Conservation (phyloP, 2,329 filamentous ascomycete species). For the Phaeosphaeria sp. region DNA sequence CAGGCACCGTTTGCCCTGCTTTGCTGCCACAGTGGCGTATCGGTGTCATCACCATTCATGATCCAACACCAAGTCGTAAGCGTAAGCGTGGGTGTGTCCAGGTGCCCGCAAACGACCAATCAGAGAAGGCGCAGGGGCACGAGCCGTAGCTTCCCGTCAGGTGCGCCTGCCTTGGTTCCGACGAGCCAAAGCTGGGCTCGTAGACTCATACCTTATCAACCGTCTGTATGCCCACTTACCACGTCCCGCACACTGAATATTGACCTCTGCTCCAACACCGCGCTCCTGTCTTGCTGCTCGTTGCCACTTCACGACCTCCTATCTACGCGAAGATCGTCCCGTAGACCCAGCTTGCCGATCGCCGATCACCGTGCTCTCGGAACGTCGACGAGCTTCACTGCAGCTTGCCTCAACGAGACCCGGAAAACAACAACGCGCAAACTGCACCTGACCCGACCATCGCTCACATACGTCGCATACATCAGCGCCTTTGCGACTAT, state of each 20-base stretch:
- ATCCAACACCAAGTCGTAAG: not conserved
- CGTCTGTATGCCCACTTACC: not conserved
- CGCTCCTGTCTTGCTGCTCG: not conserved
- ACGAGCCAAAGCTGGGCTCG: slow-evolving; percentile 7
- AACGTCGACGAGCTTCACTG: slow-evolving; percentile 31
- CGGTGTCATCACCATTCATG: not conserved
- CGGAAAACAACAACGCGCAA: slow-evolving; percentile 14
- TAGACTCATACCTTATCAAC: slow-evolving; percentile 21
- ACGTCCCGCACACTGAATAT: slow-evolving; percentile 5
- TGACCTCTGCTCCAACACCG: slow-evolving; percentile 6
- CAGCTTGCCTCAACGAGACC: slow-evolving; percentile 35
- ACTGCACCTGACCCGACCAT: slow-evolving; percentile 5
- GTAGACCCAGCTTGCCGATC: slow-evolving; percentile 36
- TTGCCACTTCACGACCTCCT: not conserved
- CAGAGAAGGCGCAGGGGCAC: slow-evolving; percentile 13
- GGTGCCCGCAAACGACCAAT: slow-evolving; percentile 17
- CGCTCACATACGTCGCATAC: slow-evolving; percentile 22
- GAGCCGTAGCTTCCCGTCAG: slow-evolving; percentile 27
- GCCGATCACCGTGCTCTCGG: slow-evolving; percentile 38
- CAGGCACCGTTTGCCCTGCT: slow-evolving; percentile 20
- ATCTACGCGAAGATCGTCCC: slow-evolving; percentile 17
- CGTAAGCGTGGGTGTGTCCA: not conserved
- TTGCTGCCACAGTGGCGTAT: not conserved
- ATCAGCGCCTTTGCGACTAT: slow-evolving; percentile 15
- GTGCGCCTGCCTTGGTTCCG: slow-evolving; percentile 28